Conservation (phyloP, 306 rosid genomes). For the Alnus glutinosa region DNA sequence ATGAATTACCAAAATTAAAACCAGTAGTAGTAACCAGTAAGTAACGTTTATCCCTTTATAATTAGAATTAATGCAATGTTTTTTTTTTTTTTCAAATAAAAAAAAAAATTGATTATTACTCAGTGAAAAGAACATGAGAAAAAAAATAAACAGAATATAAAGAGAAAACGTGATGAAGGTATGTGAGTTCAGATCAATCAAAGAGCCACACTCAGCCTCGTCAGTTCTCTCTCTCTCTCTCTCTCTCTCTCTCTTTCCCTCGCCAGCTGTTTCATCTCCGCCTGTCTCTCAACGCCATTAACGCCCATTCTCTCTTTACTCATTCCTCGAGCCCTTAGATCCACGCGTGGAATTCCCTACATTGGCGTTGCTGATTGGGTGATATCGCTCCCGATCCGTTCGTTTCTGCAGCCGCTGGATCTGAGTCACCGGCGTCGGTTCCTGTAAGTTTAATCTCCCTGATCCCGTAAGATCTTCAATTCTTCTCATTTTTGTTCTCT, state of each 20-base stretch:
- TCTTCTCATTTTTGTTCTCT: neutral
- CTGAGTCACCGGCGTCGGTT: constrained; percentile 17
- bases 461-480: constrained; percentile 6
- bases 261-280: constrained; percentile 24
- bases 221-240: neutral
- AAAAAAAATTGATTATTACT: too few species aligned
- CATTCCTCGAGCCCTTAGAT: neutral
- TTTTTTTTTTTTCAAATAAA: too few species aligned
- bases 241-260: constrained; percentile 4
- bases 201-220: neutral
- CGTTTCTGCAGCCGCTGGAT: constrained; percentile 14
- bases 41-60: too few species aligned
- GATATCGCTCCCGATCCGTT: constrained; percentile 36
- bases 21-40: too few species aligned
- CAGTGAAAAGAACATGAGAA: neutral
- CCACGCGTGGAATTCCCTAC: neutral
- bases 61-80: too few species aligned
- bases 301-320: neutral
- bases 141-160: neutral
- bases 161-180: neutral
- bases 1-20: neutral
- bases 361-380: constrained; percentile 3
- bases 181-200: neutral
- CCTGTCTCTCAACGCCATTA: neutral
- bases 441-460: constrained; percentile 23